A percentile compares a stretch with the other conserved stretches of the same genome.
Evolutionary conservation across 495 filamentous ascomycete genomes (phyloP).

Genomic region (Clavariopsis aquatica): DNA sequence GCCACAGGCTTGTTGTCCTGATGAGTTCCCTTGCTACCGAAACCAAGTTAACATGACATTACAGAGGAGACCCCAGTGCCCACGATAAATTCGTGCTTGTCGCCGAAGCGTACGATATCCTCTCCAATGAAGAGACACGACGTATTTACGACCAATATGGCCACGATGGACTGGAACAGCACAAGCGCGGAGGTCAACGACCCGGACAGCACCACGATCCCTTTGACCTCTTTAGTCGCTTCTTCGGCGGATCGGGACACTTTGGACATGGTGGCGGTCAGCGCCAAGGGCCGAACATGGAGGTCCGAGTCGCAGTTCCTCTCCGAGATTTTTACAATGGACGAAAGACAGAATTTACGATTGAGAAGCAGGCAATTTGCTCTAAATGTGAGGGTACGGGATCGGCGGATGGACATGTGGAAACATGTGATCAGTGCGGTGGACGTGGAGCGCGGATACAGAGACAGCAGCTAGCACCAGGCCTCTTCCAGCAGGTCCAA

Average conservation of each 20-base stretch:
- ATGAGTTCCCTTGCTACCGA: background rate
- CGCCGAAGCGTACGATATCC: constrained; percentile 93
- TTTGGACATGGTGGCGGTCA: constrained; percentile 71
- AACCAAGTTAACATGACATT: constrained; percentile 45
- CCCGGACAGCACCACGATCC: constrained; percentile 74
- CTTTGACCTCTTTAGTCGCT: constrained; percentile 94
- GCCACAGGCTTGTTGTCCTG: constrained; percentile 8
- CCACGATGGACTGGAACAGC: constrained; percentile 84
- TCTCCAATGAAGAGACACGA: constrained; percentile 77
- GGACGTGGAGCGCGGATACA: constrained; percentile 78
- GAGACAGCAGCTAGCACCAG: constrained; percentile 89
- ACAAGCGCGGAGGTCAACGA: constrained; percentile 65
- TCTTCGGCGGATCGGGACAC: constrained; percentile 92
- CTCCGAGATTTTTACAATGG: constrained; percentile 94
- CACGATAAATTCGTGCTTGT: constrained; percentile 93
- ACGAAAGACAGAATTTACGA: constrained; percentile 74
- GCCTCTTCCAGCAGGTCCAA: constrained; percentile 97
- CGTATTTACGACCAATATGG: constrained; percentile 96
- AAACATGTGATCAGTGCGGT: constrained; percentile 72
- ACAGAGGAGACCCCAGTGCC: constrained; percentile 72
- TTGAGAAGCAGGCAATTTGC: constrained; percentile 95
- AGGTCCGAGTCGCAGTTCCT: constrained; percentile 79
- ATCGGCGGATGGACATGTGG: constrained; percentile 75
- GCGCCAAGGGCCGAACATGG: constrained; percentile 84
- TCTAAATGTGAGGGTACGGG: constrained; percentile 89